phyloP scores from a whole-genome alignment of 192 early-diverging fungal species.

The Entomortierella chlamydospora region DNA sequence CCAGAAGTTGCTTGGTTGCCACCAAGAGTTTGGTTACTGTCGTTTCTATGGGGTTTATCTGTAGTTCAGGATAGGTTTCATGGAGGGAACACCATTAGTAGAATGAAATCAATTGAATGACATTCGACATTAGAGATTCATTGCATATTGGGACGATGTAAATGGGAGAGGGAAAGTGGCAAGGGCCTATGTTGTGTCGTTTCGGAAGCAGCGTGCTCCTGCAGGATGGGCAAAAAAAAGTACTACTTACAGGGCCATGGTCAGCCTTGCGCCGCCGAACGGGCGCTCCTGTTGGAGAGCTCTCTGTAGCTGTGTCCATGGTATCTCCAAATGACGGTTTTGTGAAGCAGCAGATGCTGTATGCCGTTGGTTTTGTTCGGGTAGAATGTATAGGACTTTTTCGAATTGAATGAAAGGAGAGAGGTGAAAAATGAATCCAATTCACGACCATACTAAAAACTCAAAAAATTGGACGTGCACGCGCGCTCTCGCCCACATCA shows the following conservation, averaged over 20 bases:
- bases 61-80: background rate
- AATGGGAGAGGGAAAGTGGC: background rate
- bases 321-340: background rate
- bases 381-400: background rate
- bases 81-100: background rate
- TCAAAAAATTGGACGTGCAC: too few species aligned
- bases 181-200: background rate
- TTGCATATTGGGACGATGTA: background rate
- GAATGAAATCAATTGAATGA: too few species aligned
- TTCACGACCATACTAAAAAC: too few species aligned
- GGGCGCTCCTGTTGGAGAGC: background rate
- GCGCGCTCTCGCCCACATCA: too few species aligned
- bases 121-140: background rate
- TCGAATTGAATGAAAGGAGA: conserved; percentile 3
- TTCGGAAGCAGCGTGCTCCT: background rate
- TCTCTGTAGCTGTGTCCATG: background rate
- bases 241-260: conserved; percentile 19
- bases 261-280: conserved; percentile 13
- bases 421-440: background rate
- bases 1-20: conserved; percentile 62
- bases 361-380: background rate
- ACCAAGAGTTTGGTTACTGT: conserved; percentile 60
- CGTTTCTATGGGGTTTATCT: conserved; percentile 61
- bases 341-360: background rate
- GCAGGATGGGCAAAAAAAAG: background rate